Evolutionary conservation across 257 asterid species (phyloP).

Genomic region (Solanum ossicruentum): DNA sequence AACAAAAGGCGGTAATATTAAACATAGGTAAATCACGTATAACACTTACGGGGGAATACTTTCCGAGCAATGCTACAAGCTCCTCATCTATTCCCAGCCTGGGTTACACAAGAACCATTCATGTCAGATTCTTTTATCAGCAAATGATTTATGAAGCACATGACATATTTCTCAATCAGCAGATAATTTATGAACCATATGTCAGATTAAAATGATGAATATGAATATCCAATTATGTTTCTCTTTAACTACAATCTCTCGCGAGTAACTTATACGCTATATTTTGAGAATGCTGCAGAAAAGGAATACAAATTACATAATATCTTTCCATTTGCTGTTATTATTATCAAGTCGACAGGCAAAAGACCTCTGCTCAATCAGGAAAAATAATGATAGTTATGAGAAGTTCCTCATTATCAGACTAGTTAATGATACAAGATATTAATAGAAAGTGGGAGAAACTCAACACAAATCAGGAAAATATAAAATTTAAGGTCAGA

Average conservation of each 20-base stretch:
- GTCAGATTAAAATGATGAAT: neutral
- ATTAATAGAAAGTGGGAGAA: neutral
- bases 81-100: conserved; percentile 97
- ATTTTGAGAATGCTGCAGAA: neutral
- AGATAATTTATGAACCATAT: neutral
- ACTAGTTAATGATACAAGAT: neutral
- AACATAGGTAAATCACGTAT: neutral
- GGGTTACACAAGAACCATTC: conserved; percentile 2
- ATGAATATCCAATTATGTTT: neutral
- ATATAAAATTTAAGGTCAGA: neutral
- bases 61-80: conserved; percentile 83
- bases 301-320: neutral
- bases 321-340: neutral
- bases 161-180: neutral
- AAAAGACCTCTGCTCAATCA: neutral
- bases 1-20: neutral
- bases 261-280: neutral
- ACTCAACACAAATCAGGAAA: neutral
- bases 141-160: neutral
- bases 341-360: neutral
- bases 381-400: neutral
- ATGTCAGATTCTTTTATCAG: neutral
- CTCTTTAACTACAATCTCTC: neutral
- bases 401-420: neutral
- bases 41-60: conserved; percentile 50